A percentile compares a stretch with the other conserved stretches of the same genome.
These are phyloP conservation scores for Termitomyces bulborhizus DNA, from an alignment of 768 basidiomycete species.

Conservation along the genomic window DNA sequence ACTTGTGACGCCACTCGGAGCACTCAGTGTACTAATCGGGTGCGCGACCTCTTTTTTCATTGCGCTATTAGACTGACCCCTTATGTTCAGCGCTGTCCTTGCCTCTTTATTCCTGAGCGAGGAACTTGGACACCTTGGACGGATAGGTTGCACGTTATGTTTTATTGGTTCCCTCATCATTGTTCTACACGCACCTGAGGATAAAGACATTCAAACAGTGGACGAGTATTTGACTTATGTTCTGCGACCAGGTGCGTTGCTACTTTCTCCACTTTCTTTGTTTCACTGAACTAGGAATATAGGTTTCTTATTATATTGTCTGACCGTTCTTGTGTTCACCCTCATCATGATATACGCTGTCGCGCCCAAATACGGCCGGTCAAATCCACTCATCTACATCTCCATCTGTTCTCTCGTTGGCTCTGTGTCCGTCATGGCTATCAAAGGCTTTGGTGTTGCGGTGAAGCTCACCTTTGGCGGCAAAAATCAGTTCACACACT, in stretches of 20 bases:
- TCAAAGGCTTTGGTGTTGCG: constrained; percentile 97
- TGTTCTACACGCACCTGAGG: constrained; percentile 93
- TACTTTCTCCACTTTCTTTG: neutral
- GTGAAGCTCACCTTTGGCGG: constrained; percentile 91
- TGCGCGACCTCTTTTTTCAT: constrained; percentile 30
- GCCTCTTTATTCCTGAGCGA: constrained; percentile 92
- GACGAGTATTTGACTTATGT: constrained; percentile 91
- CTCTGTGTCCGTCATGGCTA: constrained; percentile 96
- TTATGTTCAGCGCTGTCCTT: constrained; percentile 70
- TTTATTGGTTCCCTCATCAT: constrained; percentile 89
- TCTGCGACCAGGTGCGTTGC: constrained; percentile 75
- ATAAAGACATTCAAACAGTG: constrained; percentile 88
- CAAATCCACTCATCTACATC: constrained; percentile 87
- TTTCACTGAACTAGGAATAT: neutral
- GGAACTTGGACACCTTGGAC: constrained; percentile 89
- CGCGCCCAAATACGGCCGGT: constrained; percentile 79
- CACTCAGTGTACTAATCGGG: constrained; percentile 95
- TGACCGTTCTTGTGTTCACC: constrained; percentile 76
- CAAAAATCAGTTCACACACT: constrained; percentile 91
- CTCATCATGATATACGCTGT: constrained; percentile 84
- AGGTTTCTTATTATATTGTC: constrained; percentile 92
- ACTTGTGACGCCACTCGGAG: constrained; percentile 96
- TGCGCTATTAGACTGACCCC: neutral
- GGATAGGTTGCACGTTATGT: constrained; percentile 79
- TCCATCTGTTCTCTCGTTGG: constrained; percentile 96